Evolutionary conservation across 208 protist species (phyloP), one percentile per base, ranked within the genome.

Genomic region (Tetramitus jugosus): DNA sequence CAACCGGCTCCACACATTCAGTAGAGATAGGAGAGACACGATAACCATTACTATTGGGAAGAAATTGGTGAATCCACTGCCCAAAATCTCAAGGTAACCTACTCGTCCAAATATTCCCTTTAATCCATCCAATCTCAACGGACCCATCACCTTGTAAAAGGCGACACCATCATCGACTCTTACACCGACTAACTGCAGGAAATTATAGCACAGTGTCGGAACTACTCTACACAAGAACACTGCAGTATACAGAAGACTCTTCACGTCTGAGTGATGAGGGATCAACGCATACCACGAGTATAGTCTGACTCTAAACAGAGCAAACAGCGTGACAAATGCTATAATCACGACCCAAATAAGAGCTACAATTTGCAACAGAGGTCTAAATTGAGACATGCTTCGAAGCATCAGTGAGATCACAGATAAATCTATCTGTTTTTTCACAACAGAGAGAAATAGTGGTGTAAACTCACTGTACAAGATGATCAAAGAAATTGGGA

Each of bases 181-280:
- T 1, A 74, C 10, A 74, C 67, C 67, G 3, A 74, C 7, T n/a
- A 74, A 33, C 10, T 74, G 39, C 26, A 74, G 53, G 53, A 53
- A 74, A 31, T 74, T 74, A 23, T 39, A 74, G 35, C 67, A 74
- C 17, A 74, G 29, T n/a, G 42, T 37, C 29, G 67, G 67, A 35
- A 49, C 37, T 1, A 17, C 13, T 74, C 67, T 46, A 53, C 67
- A 74, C 8, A 74, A 62, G 3, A 62, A 62, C 3, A 62, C 17
- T 6, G 17, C 4, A 7, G 17, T 31, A 31, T n/a, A 62, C 4
- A 62, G 17, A 23, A 62, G 29, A 31, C 17, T 31, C 10, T 7
- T 7, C 10, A 7, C 56, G 29, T 62, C 56, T 31, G 56, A n/a
- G 29, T 62, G 3, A 62, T 62, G 56, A 10, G 56, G 56, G 4